phyloP scores from a whole-genome alignment of 2,329 filamentous ascomycete genomes.

The Aspergillus persii region DNA sequence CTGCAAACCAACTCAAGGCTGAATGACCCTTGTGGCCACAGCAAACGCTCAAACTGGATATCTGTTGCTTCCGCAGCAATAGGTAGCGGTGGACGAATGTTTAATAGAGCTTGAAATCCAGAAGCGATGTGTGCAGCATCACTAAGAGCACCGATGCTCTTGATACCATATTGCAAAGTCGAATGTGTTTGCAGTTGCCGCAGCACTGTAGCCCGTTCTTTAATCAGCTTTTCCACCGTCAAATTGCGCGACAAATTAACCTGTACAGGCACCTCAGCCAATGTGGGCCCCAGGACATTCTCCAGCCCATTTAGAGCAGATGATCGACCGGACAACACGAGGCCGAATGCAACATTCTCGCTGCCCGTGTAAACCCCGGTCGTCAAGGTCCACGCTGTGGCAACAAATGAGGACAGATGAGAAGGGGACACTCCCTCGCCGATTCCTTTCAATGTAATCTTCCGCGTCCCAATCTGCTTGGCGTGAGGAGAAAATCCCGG shows the following conservation, averaged over 20 bases:
- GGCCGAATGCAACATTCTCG: neutral
- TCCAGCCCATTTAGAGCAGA: neutral
- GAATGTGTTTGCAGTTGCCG: neutral
- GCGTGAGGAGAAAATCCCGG: neutral
- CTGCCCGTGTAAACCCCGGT: neutral
- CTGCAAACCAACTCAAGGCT: neutral
- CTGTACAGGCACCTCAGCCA: neutral
- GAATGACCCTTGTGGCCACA: neutral
- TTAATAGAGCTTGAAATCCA: neutral
- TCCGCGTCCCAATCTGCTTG: neutral
- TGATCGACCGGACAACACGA: neutral
- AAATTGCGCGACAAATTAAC: neutral
- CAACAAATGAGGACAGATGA: neutral
- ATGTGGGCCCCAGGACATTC: neutral
- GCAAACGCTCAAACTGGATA: neutral
- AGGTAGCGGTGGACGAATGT: neutral
- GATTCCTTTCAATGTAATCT: neutral
- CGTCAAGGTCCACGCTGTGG: neutral
- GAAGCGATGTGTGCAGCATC: neutral
- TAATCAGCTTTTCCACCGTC: neutral
- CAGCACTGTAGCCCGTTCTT: neutral
- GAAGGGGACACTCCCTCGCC: neutral
- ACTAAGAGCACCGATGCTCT: neutral
- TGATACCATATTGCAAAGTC: neutral
- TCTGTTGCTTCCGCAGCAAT: neutral